Base-by-base conservation (phyloP, 345 rosid species). In the Crucihimalaya himalaica region DNA sequence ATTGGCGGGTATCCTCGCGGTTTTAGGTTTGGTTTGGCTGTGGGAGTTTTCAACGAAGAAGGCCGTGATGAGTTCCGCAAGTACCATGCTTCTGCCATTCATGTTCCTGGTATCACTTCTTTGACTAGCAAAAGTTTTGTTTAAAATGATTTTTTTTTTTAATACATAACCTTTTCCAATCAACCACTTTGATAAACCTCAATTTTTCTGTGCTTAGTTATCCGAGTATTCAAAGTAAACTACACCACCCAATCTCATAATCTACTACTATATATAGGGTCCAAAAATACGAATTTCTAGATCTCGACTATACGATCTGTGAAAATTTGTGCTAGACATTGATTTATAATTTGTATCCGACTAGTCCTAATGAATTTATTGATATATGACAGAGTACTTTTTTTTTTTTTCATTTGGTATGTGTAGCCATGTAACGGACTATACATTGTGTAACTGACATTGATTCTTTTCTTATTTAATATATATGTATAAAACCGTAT, bases 1-100 rank as follows among this genome's bases (percentile, higher is more conserved):
- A 65, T 92, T 3, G 96, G 96, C 0, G 94, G 98, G 0, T 92
- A 88, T 72, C 94, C 96, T 5, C 87, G 96, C 12, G 96, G 98
- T n/a, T 86, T 88, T n/a, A 81, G 32, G 59, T 92, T 89, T 63
- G 98, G 92, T 23, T 80, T 92, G 32, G 73, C 27, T 4, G 87
- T 93, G 18, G 96, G 95, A 10, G 85, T 78, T 46, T 83, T 88
- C 14, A 80, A 90, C 9, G 74, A 86, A 5, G 83, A 81, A 68
- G 98, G 97, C 12, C 83, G 71, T 72, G 96, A 92, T 74, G 92
- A 90, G 47, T 92, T 88, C 55, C 86, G 91, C 19, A 88, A 83
- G 81, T 92, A 92, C 72, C 93, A 88, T 70, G 89, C 89, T 70
- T 81, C 89, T 3, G 98, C 94, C 57, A 83, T 92, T 73, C 83